Evolutionary conservation across 768 basidiomycete species (phyloP).

Genomic region (Amanita exitialis): DNA sequence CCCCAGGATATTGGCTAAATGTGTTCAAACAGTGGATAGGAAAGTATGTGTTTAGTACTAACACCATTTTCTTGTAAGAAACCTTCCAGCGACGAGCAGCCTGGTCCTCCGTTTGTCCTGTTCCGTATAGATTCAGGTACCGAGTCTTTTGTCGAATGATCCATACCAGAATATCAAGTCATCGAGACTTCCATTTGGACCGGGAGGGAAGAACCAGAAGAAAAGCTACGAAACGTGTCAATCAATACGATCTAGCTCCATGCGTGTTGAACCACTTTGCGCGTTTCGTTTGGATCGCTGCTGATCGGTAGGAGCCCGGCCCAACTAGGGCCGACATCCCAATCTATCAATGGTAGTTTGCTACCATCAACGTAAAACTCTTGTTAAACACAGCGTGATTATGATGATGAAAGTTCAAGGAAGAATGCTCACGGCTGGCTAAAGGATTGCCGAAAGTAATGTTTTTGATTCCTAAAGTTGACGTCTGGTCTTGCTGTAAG

Average conservation of each 20-base stretch:
- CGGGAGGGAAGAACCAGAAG: slow-evolving; percentile 82
- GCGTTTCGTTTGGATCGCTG: slow-evolving; percentile 44
- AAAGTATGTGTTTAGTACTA: slow-evolving; percentile 12
- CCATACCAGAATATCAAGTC: slow-evolving; percentile 67
- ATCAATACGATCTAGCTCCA: background rate
- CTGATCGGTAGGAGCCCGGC: slow-evolving; percentile 68
- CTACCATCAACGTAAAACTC: slow-evolving; percentile 66
- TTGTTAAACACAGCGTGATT: slow-evolving; percentile 12
- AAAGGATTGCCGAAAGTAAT: slow-evolving; percentile 64
- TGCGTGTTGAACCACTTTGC: slow-evolving; percentile 34
- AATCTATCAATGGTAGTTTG: slow-evolving; percentile 57
- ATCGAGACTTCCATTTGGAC: slow-evolving; percentile 58
- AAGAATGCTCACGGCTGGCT: slow-evolving; percentile 38
- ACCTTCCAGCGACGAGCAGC: slow-evolving; percentile 70
- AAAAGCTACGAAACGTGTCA: slow-evolving; percentile 41
- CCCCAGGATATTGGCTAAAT: slow-evolving; percentile 59
- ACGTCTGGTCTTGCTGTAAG: background rate
- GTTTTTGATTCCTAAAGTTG: slow-evolving; percentile 29
- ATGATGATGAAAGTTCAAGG: background rate
- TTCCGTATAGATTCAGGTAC: background rate
- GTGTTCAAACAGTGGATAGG: background rate
- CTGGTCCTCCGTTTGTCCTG: slow-evolving; percentile 78
- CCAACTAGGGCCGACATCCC: slow-evolving; percentile 71
- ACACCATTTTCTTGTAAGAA: slow-evolving; percentile 70
- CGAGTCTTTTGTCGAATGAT: background rate